A percentile compares a stretch with the other conserved stretches of the same genome.
Conservation (phyloP, 257 asterid species). For the Gentiana macrophylla region DNA sequence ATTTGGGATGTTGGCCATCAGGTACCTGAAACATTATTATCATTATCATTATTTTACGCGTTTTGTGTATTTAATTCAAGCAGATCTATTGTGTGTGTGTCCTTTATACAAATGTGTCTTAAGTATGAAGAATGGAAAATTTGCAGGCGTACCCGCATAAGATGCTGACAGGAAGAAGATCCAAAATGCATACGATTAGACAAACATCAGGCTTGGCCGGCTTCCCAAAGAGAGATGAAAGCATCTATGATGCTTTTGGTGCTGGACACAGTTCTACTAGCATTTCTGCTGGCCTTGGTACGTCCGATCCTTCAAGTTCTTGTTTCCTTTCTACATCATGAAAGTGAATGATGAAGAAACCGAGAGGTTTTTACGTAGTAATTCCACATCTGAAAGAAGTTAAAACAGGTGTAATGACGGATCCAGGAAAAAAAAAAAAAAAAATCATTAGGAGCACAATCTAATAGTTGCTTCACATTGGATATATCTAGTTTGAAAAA, state of each 20-base stretch:
- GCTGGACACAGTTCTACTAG: conserved; percentile 76
- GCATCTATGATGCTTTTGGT: conserved; percentile 63
- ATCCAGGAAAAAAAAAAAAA: no score
- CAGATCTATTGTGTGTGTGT: no score
- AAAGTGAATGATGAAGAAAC: no score
- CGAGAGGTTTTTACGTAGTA: no score
- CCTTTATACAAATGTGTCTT: neutral
- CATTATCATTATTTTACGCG: no score
- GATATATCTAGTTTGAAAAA: no score
- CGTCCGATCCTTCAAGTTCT: no score
- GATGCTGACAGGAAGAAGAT: conserved; percentile 61
- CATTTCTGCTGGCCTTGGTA: conserved; percentile 64
- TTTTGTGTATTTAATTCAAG: neutral
- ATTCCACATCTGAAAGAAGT: no score
- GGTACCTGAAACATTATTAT: conserved; percentile 14
- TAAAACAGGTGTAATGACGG: no score
- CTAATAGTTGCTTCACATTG: no score
- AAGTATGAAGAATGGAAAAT: neutral
- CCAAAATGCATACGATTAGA: conserved; percentile 51
- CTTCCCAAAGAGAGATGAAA: conserved; percentile 60
- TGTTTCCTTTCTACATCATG: no score
- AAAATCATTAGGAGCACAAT: no score
- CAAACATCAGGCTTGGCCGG: conserved; percentile 63
- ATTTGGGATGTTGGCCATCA: conserved; percentile 87
- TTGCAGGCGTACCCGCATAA: conserved; percentile 55